These are phyloP conservation scores for Pichia sp. DNA, from an alignment of 1,139 yeast species.

Conservation along the genomic window DNA sequence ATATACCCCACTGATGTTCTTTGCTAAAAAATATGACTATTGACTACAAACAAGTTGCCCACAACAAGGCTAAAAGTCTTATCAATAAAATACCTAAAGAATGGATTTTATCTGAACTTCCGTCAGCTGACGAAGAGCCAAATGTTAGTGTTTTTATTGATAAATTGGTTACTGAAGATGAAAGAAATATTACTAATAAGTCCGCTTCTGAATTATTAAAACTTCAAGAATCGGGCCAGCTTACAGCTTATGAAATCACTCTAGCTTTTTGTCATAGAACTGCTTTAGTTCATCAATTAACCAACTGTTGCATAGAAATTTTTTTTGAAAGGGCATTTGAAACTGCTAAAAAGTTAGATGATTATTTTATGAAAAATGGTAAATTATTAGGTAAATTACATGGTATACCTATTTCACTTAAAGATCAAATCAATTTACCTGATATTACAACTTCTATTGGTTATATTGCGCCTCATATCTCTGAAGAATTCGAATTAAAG, in stretches of 20 bases:
- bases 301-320: slow-evolving; percentile 39
- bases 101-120: slow-evolving; percentile 22
- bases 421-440: slow-evolving; percentile 41
- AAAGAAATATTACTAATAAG: slow-evolving; percentile 20
- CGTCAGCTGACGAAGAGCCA: slow-evolving; percentile 27
- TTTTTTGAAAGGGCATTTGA: slow-evolving; percentile 33
- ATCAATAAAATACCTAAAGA: slow-evolving; percentile 27
- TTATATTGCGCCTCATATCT: no score
- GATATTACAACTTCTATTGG: slow-evolving; percentile 42
- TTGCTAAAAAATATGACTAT: no score
- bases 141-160: slow-evolving; percentile 20
- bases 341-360: slow-evolving; percentile 43
- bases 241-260: slow-evolving; percentile 39
- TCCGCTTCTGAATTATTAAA: slow-evolving; percentile 9
- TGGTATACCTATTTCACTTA: slow-evolving; percentile 59
- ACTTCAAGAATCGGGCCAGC: slow-evolving; percentile 28
- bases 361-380: slow-evolving; percentile 31
- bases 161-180: slow-evolving; percentile 28
- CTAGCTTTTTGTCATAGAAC: slow-evolving; percentile 53
- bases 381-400: slow-evolving; percentile 48
- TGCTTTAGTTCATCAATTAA: slow-evolving; percentile 49
- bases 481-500: slow-evolving; percentile 25
- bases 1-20: no score
- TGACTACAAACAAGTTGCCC: slow-evolving; percentile 20
- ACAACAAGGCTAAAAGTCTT: slow-evolving; percentile 19